A percentile compares a stretch with the other conserved stretches of the same genome.
phyloP scores from a whole-genome alignment of 2,329 filamentous ascomycete genomes.

The Paecilomyces sp. region DNA sequence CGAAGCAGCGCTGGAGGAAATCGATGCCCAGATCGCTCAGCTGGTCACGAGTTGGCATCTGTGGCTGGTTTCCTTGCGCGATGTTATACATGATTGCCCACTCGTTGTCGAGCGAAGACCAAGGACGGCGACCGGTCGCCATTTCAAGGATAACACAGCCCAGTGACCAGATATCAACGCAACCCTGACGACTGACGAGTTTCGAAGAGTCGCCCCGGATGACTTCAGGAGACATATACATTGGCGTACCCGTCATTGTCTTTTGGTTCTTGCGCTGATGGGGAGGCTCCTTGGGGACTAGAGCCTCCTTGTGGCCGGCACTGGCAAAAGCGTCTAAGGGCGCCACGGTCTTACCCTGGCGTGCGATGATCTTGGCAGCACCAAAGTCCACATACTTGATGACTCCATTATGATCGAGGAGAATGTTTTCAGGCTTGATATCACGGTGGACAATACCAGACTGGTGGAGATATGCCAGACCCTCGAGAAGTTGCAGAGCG shows the following conservation, averaged over 20 bases:
- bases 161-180: slow-evolving; percentile 92
- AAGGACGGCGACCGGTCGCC: slow-evolving; percentile 88
- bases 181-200: slow-evolving; percentile 67
- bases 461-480: slow-evolving; percentile 87
- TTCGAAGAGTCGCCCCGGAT: slow-evolving; percentile 82
- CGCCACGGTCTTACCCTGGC: slow-evolving; percentile 81
- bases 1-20: slow-evolving; percentile 81
- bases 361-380: slow-evolving; percentile 91
- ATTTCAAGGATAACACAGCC: slow-evolving; percentile 97
- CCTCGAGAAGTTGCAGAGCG: slow-evolving; percentile 86
- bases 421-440: slow-evolving; percentile 96
- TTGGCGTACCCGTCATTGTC: slow-evolving; percentile 94
- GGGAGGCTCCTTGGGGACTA: slow-evolving; percentile 21
- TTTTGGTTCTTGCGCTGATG: slow-evolving; percentile 56
- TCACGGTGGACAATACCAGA: slow-evolving; percentile 89
- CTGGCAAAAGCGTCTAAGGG: slow-evolving; percentile 51
- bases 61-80: slow-evolving; percentile 87
- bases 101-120: slow-evolving; percentile 95
- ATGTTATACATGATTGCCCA: slow-evolving; percentile 99
- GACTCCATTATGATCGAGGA: slow-evolving; percentile 93
- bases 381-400: slow-evolving; percentile 99
- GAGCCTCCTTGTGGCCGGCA: slow-evolving; percentile 32
- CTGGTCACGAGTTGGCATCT: slow-evolving; percentile 74
- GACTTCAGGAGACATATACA: slow-evolving; percentile 99
- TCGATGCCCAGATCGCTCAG: slow-evolving; percentile 78